Conservation (phyloP, 169 alveolate genomes). For the Amoebophrya sp. region DNA sequence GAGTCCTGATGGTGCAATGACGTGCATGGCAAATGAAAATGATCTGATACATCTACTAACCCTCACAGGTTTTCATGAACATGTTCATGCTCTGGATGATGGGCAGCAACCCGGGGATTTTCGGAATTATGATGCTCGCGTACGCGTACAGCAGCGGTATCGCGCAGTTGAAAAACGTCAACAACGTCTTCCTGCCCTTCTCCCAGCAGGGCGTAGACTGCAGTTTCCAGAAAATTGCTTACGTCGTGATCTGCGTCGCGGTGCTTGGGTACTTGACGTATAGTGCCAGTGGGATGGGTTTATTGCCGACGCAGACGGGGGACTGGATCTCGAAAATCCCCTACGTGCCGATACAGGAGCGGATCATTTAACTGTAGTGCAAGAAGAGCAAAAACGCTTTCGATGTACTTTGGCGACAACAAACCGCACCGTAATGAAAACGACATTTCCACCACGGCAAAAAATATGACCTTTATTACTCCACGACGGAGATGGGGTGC, state of each 20-base stretch:
- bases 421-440: no score
- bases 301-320: background rate
- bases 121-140: background rate
- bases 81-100: constrained; percentile 9
- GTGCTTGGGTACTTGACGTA: background rate
- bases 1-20: no score
- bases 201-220: background rate
- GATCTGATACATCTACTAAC: no score
- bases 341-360: background rate
- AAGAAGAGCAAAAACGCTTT: no score
- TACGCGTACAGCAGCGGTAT: background rate
- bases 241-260: background rate
- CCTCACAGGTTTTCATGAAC: background rate
- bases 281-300: background rate
- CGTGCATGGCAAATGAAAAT: no score
- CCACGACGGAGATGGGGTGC: no score
- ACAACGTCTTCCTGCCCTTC: background rate
- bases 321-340: constrained; percentile 5
- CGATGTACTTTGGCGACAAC: no score
- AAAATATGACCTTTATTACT: no score
- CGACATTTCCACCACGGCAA: no score
- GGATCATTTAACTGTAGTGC: background rate
- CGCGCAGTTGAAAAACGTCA: constrained; percentile 2
- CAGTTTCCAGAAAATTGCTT: constrained; percentile 5
- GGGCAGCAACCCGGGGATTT: constrained; percentile 4